Base-by-base conservation (phyloP, 192 early-diverging fungal species). In the Podochytrium sp. region DNA sequence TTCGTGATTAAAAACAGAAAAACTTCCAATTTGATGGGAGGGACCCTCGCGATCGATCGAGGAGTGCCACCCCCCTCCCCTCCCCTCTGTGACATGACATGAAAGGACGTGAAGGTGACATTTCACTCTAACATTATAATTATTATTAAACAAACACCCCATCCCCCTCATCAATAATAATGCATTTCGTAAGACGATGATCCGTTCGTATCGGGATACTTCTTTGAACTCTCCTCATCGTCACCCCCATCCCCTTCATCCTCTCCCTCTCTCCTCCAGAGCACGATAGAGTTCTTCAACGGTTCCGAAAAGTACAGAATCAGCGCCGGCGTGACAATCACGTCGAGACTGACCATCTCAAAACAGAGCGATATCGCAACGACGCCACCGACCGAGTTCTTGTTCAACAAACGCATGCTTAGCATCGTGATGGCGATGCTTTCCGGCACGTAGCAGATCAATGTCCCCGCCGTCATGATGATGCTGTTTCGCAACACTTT, bases 381-480 rank as follows among this genome's bases (percentile, higher is more conserved):
- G 18, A 63, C 29, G 38, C 33, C 14, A 1, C 0, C 33, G 30
- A 10, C 20, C 14, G 7, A 7, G 29, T 27, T 38, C 12, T 27
- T 38, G 12, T 39, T 10, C 61, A 63, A 27, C 38, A 40, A 16
- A 16, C 2, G 12, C 33, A 39, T 39, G 12, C 34, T 20, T 27
- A 33, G 61, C 7, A 63, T 37, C 18, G 20, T 40, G 35, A 27
- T 29, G 6, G 12, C 14, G 55, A 29, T 29, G 7, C 18, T 23
- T 12, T 23, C 16, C n/a, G 61, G 61, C 33, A 39, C 12, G 29
- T 63, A 63, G 61, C 61, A 63, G 38, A 63, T 2, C 7, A 63
- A 10, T 2, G 38, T 39, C 12, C 33, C 61, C 30, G 29, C 20
- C 12, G 61, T 23, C 61, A 63, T 38, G 35, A 63, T 63, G 35